Base-by-base conservation (phyloP, 352 stramenopile genomes). In the Halophytophthora polymorphica region DNA sequence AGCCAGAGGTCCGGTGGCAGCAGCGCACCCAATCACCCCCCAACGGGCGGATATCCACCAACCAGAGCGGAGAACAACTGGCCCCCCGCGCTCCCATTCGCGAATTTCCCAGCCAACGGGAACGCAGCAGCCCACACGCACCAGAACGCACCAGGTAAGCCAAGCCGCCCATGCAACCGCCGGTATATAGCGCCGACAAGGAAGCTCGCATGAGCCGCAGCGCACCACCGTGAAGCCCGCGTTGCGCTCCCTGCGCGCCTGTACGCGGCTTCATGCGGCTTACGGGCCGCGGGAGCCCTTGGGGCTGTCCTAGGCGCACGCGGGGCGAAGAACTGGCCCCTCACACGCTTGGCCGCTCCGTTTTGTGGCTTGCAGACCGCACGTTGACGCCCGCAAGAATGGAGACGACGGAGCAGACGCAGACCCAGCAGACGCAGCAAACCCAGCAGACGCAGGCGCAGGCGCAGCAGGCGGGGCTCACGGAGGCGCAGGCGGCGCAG, bases 91-190 rank as follows among this genome's bases (percentile, higher is more conserved):
- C 45, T 45, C 36, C 58, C 69, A 79, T 75, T 79, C 71, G 65
- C 62, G 65, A 65, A 73, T 72, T 67, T 60, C 59, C 66, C 69
- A 74, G 64, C 64, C 56, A 75, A 69, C 51, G 57, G 56, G 50
- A 60, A 56, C 48, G 45, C 21, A 55, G n/a, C 34, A 48, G 13
- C 8, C 8, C 15, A n/a, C n/a, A n/a, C n/a, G n/a, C n/a, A n/a
- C n/a, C n/a, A n/a, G n/a, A n/a, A n/a, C n/a, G n/a, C n/a, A n/a
- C 25, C 33, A 35, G 37, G 22, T 18, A 71, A 67, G 51, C 59
- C n/a, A n/a, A n/a, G n/a, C n/a, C n/a, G n/a, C 48, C 48, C 61
- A 44, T 22, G 25, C 28, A 55, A 13, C n/a, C 12, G 19, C 28
- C 14, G 41, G 5, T n/a, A n/a, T n/a, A n/a, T n/a, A n/a, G n/a